Conservation (phyloP, 1,139 yeast genomes). For the Blastobotrys elegans region DNA sequence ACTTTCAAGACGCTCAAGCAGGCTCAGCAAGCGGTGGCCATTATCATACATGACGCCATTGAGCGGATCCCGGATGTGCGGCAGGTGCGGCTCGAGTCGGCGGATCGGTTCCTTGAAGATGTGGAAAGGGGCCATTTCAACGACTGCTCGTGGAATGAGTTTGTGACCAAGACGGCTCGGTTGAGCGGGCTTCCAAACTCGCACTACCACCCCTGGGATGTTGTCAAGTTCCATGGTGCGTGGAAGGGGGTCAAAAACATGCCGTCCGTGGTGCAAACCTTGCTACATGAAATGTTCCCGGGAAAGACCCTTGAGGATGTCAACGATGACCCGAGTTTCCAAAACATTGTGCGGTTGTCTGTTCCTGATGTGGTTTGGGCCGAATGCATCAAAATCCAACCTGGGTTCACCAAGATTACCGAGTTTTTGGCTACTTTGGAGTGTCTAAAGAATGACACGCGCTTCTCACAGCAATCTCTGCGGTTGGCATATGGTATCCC, state of each 20-base stretch:
- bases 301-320: conserved; percentile 5
- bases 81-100: conserved; percentile 1
- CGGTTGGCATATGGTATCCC: conserved; percentile 4
- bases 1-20: neutral
- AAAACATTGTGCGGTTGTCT: conserved; percentile 4
- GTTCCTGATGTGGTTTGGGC: conserved; percentile 6
- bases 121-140: neutral
- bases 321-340: conserved; percentile 4
- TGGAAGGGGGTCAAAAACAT: conserved; percentile 8
- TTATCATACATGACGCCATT: conserved; percentile 3
- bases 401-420: neutral
- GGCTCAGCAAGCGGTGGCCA: conserved; percentile 4
- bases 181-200: conserved; percentile 9
- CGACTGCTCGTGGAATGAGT: neutral
- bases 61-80: conserved; percentile 9
- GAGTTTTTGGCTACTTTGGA: conserved; percentile 6
- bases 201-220: conserved; percentile 9
- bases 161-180: neutral
- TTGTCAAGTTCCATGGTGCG: conserved; percentile 7
- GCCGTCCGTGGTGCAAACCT: neutral
- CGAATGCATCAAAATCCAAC: conserved; percentile 2
- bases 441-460: conserved; percentile 6
- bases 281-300: conserved; percentile 7
- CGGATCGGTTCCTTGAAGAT: neutral
- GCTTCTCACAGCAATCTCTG: conserved; percentile 3